phyloP scores from a whole-genome alignment of 2,329 filamentous ascomycete genomes.

The Plectosphaerella plurivora region DNA sequence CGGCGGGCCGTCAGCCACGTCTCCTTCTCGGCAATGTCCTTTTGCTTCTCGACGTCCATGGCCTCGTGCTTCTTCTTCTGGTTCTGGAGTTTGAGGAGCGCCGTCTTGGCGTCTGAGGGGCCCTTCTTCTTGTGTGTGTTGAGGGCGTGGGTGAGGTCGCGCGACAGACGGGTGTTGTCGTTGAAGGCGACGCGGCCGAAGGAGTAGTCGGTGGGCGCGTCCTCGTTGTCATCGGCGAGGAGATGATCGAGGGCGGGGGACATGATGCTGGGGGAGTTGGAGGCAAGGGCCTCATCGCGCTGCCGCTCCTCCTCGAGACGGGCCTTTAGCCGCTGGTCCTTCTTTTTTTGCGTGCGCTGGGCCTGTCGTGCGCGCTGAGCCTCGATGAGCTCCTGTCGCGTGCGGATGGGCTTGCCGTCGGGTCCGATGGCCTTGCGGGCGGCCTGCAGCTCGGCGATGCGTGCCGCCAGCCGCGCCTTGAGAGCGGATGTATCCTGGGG shows the following conservation, averaged over 20 bases:
- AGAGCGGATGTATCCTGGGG: conserved; percentile 71
- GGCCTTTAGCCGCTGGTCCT: conserved; percentile 71
- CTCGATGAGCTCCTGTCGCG: conserved; percentile 88
- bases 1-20: conserved; percentile 88
- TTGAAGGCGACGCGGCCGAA: conserved; percentile 90
- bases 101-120: conserved; percentile 77
- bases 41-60: conserved; percentile 75
- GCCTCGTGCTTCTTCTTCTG: conserved; percentile 75
- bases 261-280: conserved; percentile 57
- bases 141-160: conserved; percentile 60
- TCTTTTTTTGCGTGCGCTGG: conserved; percentile 82
- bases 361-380: conserved; percentile 82
- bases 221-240: conserved; percentile 30
- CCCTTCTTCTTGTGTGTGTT: conserved; percentile 65
- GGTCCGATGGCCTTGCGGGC: conserved; percentile 82
- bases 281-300: conserved; percentile 58
- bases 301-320: conserved; percentile 73
- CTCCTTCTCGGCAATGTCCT: conserved; percentile 89
- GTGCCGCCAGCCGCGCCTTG: conserved; percentile 72
- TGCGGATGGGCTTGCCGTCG: conserved; percentile 77
- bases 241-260: conserved; percentile 46
- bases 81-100: conserved; percentile 79
- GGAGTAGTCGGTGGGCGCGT: conserved; percentile 58
- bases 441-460: conserved; percentile 79
- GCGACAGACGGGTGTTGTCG: conserved; percentile 76